phyloP scores from a whole-genome alignment of 2,329 filamentous ascomycete genomes.

The Microdochium nivale region DNA sequence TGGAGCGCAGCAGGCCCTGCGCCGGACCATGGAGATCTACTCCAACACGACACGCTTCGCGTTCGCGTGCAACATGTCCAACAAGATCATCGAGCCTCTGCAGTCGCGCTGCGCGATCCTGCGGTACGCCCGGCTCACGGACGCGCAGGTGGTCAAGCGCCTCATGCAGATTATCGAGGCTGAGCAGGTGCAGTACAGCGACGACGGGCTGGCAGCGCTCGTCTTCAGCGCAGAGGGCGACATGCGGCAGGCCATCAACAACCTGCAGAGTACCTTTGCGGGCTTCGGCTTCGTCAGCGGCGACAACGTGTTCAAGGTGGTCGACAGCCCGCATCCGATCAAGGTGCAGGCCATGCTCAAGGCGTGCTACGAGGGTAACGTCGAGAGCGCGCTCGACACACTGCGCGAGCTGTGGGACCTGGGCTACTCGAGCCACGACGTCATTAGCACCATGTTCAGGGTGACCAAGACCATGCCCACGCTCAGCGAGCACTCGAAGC shows the following conservation, averaged over 20 bases:
- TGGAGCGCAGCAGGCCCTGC: conserved; percentile 88
- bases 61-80: conserved; percentile 96
- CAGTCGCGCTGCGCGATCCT: conserved; percentile 95
- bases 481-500: conserved; percentile 85
- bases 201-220: conserved; percentile 90
- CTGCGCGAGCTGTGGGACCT: conserved; percentile 89
- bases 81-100: conserved; percentile 99
- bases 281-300: conserved; percentile 96
- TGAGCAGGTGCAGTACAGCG: conserved; percentile 81
- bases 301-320: conserved; percentile 96
- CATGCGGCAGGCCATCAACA: conserved; percentile 99
- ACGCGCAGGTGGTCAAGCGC: conserved; percentile 84
- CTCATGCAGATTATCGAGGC: conserved; percentile 88
- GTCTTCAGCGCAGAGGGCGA: conserved; percentile 97
- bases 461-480: conserved; percentile 94
- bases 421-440: conserved; percentile 97
- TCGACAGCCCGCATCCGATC: conserved; percentile 93
- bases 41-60: conserved; percentile 93
- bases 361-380: conserved; percentile 85
- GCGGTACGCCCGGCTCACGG: conserved; percentile 84
- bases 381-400: conserved; percentile 78
- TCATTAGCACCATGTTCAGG: conserved; percentile 98
- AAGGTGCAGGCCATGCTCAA: conserved; percentile 99
- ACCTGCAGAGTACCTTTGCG: conserved; percentile 84
- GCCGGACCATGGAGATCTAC: conserved; percentile 98